Conservation (phyloP, 2,329 filamentous ascomycete species). For the Ascochyta viciae-villosae region DNA sequence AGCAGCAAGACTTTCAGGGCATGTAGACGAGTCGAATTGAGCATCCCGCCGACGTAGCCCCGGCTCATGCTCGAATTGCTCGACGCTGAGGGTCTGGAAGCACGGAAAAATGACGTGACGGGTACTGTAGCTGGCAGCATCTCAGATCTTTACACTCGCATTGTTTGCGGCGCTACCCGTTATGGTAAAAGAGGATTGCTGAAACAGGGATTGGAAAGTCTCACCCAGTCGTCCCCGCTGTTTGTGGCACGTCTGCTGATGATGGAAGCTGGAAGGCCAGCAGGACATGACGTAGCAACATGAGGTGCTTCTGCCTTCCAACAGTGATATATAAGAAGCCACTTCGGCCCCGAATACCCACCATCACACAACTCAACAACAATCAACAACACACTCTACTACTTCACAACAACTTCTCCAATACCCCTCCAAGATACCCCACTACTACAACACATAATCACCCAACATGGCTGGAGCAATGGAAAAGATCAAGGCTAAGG, state of each 20-base stretch:
- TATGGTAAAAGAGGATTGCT: slow-evolving; percentile 18
- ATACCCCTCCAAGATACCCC: slow-evolving; percentile 8
- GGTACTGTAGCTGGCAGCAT: slow-evolving; percentile 11
- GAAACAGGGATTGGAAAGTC: slow-evolving; percentile 26
- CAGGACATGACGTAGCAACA: slow-evolving; percentile 31
- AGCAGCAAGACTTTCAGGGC: slow-evolving; percentile 6
- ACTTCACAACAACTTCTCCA: slow-evolving; percentile 5
- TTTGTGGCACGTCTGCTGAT: slow-evolving; percentile 31
- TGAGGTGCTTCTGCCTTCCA: slow-evolving; percentile 15
- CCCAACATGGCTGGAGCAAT: slow-evolving; percentile 38
- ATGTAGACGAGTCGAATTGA: slow-evolving; percentile 8
- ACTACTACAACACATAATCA: slow-evolving; percentile 16
- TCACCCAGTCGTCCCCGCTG: slow-evolving; percentile 11
- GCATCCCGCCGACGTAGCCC: slow-evolving; percentile 1
- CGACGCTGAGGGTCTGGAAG: slow-evolving; percentile 16
- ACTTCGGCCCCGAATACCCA: slow-evolving; percentile 5
- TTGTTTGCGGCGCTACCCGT: slow-evolving; percentile 21
- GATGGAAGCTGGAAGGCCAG: slow-evolving; percentile 5
- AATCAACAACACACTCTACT: slow-evolving; percentile 15
- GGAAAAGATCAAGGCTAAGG: slow-evolving; percentile 50
- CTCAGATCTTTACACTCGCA: slow-evolving; percentile 19
- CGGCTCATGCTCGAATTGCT: slow-evolving; percentile 4
- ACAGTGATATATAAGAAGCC: slow-evolving; percentile 27
- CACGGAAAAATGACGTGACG: slow-evolving; percentile 22
- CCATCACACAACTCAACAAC: slow-evolving; percentile 19